phyloP scores from a whole-genome alignment of 2,329 filamentous ascomycete species.

The Clarireedia sp. region DNA sequence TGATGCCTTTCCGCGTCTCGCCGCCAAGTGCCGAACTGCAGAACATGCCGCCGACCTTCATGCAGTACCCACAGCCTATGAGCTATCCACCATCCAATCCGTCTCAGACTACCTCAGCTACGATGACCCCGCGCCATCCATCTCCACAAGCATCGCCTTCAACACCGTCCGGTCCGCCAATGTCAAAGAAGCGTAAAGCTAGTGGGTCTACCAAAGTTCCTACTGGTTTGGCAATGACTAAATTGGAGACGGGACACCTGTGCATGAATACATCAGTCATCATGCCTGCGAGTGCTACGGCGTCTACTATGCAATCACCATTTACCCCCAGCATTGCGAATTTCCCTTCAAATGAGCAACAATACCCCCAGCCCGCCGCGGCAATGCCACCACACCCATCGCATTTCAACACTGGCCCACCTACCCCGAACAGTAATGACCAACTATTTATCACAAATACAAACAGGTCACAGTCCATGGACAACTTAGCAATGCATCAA shows the following conservation, averaged over 20 bases:
- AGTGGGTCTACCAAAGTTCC: constrained; percentile 63
- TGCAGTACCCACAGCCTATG: constrained; percentile 19
- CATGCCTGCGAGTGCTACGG: constrained; percentile 25
- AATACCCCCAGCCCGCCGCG: constrained; percentile 17
- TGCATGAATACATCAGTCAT: constrained; percentile 30
- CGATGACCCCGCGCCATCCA: constrained; percentile 50
- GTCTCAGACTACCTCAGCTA: constrained; percentile 35
- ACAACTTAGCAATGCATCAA: constrained; percentile 54
- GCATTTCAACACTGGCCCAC: constrained; percentile 51
- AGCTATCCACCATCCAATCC: constrained; percentile 30
- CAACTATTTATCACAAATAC: constrained; percentile 47
- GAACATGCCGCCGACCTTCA: constrained; percentile 44
- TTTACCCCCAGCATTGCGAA: constrained; percentile 42
- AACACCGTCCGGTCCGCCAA: constrained; percentile 56
- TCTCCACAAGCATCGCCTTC: constrained; percentile 66
- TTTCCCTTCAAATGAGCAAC: constrained; percentile 34
- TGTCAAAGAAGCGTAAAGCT: constrained; percentile 74
- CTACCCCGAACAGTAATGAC: constrained; percentile 60
- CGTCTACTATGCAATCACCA: constrained; percentile 41
- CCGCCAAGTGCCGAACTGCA: constrained; percentile 58
- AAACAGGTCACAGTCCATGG: constrained; percentile 55
- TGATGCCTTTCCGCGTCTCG: constrained; percentile 45
- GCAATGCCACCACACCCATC: constrained; percentile 23
- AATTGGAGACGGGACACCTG: constrained; percentile 52
- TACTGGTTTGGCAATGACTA: constrained; percentile 72